phyloP scores from a whole-genome alignment of 2,329 filamentous ascomycete species.

The Dichotomopilus funicola region DNA sequence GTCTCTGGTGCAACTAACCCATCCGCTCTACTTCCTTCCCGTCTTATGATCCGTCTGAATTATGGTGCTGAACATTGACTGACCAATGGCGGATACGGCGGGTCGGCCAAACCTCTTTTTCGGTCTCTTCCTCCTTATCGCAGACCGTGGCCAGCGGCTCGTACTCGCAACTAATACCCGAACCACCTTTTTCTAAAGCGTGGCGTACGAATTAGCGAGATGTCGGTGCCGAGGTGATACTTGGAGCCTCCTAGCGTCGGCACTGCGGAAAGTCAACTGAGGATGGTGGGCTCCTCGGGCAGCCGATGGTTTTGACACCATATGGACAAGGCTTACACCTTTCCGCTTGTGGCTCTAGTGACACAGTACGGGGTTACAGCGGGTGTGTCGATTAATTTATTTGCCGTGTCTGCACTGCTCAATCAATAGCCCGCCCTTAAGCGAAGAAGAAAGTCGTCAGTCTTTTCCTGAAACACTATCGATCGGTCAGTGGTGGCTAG shows the following conservation, averaged over 20 bases:
- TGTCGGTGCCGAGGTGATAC: constrained; percentile 1
- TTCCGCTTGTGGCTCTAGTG: background rate
- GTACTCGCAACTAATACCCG: no score
- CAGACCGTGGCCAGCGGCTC: no score
- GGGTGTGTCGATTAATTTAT: constrained; percentile 3
- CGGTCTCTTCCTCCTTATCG: no score
- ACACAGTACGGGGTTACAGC: background rate
- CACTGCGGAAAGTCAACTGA: background rate
- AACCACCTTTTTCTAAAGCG: background rate
- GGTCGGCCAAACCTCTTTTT: no score
- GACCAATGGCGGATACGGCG: no score
- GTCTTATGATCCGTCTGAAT: no score
- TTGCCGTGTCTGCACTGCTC: background rate
- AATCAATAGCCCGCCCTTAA: no score
- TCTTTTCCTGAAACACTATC: constrained; percentile 4
- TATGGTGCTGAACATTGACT: no score
- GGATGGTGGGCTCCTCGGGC: background rate
- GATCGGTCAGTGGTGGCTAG: background rate
- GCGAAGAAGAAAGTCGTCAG: background rate
- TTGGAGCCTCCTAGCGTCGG: constrained; percentile 1
- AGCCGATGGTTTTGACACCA: background rate
- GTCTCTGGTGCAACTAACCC: no score
- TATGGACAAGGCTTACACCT: background rate
- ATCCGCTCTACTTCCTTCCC: no score
- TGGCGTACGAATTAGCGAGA: background rate